phyloP scores from a whole-genome alignment of 2,329 filamentous ascomycete species.

The Trichoderma gracile region DNA sequence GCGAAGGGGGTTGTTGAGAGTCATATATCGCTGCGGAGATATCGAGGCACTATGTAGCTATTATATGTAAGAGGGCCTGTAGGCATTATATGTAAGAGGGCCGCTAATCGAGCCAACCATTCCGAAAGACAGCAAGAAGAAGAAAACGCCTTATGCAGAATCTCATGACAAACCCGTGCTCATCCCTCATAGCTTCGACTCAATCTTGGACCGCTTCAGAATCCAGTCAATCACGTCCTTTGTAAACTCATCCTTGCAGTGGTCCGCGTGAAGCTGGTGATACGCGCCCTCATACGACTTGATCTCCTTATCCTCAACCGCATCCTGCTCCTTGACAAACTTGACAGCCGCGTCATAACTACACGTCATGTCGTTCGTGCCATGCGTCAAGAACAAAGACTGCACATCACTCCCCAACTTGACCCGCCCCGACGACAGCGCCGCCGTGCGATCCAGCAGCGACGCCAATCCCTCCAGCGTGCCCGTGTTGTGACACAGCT shows the following conservation, averaged over 20 bases:
- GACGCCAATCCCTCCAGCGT: conserved; percentile 79
- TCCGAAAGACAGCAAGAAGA: not conserved
- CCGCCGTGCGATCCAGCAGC: conserved; percentile 71
- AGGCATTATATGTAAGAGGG: not conserved
- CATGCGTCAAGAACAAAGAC: conserved; percentile 73
- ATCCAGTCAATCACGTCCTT: conserved; percentile 69
- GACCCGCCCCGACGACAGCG: conserved; percentile 58
- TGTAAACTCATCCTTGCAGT: conserved; percentile 54
- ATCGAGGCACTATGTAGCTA: not conserved
- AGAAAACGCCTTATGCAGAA: not conserved
- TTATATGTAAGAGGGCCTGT: not conserved
- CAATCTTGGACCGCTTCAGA: conserved; percentile 44
- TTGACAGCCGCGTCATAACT: conserved; percentile 64
- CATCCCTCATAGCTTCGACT: conserved; percentile 43
- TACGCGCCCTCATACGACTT: conserved; percentile 75
- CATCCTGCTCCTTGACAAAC: conserved; percentile 59
- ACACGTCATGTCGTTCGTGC: conserved; percentile 70
- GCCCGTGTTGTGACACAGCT: conserved; percentile 77
- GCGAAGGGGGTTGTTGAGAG: not conserved
- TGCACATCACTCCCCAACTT: conserved; percentile 55
- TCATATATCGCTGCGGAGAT: not conserved
- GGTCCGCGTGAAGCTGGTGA: conserved; percentile 71
- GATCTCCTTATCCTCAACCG: conserved; percentile 67
- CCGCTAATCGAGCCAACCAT: not conserved
- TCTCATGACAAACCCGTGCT: not conserved